Conservation (phyloP, 1,284 basidiomycete species). For the Malassezia pachydermatis region DNA sequence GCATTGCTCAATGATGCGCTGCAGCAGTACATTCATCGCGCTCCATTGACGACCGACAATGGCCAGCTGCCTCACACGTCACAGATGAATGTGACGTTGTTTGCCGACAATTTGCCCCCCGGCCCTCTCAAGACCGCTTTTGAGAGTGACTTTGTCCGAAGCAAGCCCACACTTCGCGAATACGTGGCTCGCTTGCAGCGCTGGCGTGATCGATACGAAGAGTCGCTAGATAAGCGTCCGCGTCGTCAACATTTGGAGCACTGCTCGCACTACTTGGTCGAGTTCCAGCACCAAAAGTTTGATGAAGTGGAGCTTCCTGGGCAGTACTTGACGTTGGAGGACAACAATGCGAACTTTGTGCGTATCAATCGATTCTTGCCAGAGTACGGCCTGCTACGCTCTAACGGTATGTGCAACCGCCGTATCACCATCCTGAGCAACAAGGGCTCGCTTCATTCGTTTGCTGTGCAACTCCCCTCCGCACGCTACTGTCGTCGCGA, state of each 20-base stretch:
- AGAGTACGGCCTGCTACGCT: slow-evolving; percentile 76
- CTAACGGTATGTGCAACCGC: slow-evolving; percentile 74
- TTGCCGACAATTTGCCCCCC: slow-evolving; percentile 55
- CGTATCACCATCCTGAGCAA: slow-evolving; percentile 84
- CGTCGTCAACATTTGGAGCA: slow-evolving; percentile 77
- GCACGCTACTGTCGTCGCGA: slow-evolving; percentile 80
- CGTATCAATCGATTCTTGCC: slow-evolving; percentile 83
- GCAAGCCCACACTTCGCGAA: slow-evolving; percentile 70
- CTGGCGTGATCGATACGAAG: slow-evolving; percentile 90
- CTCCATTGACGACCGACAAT: slow-evolving; percentile 55
- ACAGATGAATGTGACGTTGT: slow-evolving; percentile 58
- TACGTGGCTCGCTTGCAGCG: slow-evolving; percentile 79
- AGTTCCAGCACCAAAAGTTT: slow-evolving; percentile 96
- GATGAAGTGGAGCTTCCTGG: slow-evolving; percentile 98
- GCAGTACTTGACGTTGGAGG: slow-evolving; percentile 75
- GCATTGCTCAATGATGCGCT: slow-evolving; percentile 64
- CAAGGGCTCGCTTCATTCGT: slow-evolving; percentile 77
- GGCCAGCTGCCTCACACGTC: slow-evolving; percentile 59
- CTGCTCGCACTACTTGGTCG: slow-evolving; percentile 83
- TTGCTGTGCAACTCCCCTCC: slow-evolving; percentile 82
- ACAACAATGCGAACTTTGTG: slow-evolving; percentile 82
- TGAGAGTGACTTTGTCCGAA: slow-evolving; percentile 79
- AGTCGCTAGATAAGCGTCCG: slow-evolving; percentile 68
- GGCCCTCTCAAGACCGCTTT: slow-evolving; percentile 60
- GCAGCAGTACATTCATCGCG: slow-evolving; percentile 46